A percentile compares a stretch with the other conserved stretches of the same genome.
Conservation (phyloP, 139 green algal species). For the Deuterostichococcus epilithicus region DNA sequence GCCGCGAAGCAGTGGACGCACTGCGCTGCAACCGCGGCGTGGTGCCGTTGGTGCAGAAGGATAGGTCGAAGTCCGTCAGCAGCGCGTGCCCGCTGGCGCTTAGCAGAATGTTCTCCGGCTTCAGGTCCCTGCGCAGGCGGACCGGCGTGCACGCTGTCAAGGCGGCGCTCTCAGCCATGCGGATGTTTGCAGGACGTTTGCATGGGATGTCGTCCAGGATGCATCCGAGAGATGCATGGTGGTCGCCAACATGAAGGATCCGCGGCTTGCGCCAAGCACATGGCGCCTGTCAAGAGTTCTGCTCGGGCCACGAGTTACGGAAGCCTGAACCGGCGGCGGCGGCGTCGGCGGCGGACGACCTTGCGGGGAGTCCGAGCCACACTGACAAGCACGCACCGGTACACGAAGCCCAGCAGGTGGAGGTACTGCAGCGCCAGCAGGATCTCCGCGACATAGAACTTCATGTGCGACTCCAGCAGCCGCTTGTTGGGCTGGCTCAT, state of each 20-base stretch:
- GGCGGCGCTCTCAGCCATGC: no score
- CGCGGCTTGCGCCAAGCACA: no score
- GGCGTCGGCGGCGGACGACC: no score
- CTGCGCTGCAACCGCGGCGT: constrained; percentile 17
- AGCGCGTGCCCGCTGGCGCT: constrained; percentile 83
- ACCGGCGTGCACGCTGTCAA: no score
- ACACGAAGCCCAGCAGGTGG: constrained; percentile 93
- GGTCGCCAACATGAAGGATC: no score
- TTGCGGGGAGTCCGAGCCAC: no score
- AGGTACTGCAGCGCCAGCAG: constrained; percentile 97
- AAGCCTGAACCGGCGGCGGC: no score
- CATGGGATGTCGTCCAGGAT: no score
- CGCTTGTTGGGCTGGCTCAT: constrained; percentile 70
- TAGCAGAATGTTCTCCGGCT: constrained; percentile 98
- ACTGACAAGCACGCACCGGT: constrained; percentile 45
- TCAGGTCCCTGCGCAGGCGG: constrained; percentile 83
- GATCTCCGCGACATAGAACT: constrained; percentile 91
- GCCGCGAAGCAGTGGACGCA: not conserved
- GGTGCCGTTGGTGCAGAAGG: constrained; percentile 62
- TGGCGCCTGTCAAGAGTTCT: no score
- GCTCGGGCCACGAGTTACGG: no score
- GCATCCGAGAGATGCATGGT: no score
- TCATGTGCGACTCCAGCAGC: constrained; percentile 69
- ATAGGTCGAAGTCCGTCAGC: constrained; percentile 98
- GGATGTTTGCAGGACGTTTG: no score